Base-by-base conservation (phyloP, 257 asterid species). In the Henckelia pumila region DNA sequence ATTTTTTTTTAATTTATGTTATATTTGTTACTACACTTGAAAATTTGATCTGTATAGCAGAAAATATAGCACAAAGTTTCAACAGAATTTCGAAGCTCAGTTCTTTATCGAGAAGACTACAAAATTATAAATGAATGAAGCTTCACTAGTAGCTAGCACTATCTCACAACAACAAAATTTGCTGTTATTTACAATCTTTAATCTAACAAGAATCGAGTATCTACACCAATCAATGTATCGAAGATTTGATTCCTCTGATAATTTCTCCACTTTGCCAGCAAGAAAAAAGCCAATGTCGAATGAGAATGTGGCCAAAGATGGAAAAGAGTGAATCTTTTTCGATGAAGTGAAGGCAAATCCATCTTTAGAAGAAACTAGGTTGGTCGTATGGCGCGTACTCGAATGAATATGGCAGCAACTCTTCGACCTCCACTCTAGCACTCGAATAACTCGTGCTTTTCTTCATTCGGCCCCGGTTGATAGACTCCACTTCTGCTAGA, bases 361-460 rank as follows among this genome's bases (percentile, higher is more conserved):
- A 16, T 58, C 47, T 59, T 78, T 56, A 85, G 85, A 55, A 84
- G 79, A 76, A 83, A 75, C 74, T 75, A 6, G 59, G 71, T 49
- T 77, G 86, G 65, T 44, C 53, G 44, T 47, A 47, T 47, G 55
- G 55, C 1, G 55, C 55, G 17, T 81, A 81, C 66, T 84, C 82
- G 64, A 73, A 72, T 2, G 88, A 77, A 61, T 77, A 81, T 7
- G 96, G 96, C 70, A 94, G 82, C 73, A 94, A 74, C 80, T 94
- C 97, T 80, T 94, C 99, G 57, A 87, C 96, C 86, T 88, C 99
- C 32, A 94, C 75, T 76, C 97, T 82, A 0, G 99, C 77, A 81
- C 91, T 84, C 9, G 89, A 75, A 56, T 79, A 86, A 24, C 87
- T 86, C 83, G 64, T 81, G 78, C 80, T 88, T 77, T 88, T 94